Evolutionary conservation across 1,139 yeast species (phyloP), one percentile per base, ranked within the genome.

Genomic region (Blastobotrys elegans): DNA sequence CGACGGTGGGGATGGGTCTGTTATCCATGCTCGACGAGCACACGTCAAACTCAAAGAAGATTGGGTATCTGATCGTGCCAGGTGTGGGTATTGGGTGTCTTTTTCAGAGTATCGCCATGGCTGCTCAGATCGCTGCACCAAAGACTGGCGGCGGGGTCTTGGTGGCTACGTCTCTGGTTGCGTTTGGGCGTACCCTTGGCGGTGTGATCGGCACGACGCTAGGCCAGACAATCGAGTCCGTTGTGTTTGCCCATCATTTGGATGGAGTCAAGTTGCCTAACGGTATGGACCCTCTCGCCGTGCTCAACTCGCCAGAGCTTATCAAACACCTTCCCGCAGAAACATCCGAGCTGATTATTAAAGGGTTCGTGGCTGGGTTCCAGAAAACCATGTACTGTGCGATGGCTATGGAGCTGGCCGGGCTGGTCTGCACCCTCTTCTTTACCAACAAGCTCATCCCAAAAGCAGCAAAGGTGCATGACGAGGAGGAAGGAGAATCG

Each of bases 81-180:
- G 88, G 88, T 48, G 58, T 79, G 21, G 73, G 80, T 0, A 65
- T 75, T 43, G 88, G 89, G 1, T 55, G 74, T 20, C 68, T 70
- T 44, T 69, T 80, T 56, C 89, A 81, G 61, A 66, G 79, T 30
- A 63, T 77, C 1, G 56, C 77, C 40, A 59, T 82, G 20, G 66
- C 79, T 14, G 72, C 76, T 6, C 88, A 82, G 58, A 59, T 81
- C 30, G 65, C 69, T 37, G 79, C 83, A 1, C 84, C 85, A 2
- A 58, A 71, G 69, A n/a, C 14, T 4, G 21, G 21, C 7, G 84
- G 84, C 3, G 71, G 79, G 0, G 66, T 75, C 40, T 74, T 80
- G 45, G 57, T 76, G 52, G 71, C 76, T 1, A 77, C 82, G 1
- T 63, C 79, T 1, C 68, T 75, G 50, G 54, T 74, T 44, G 75